phyloP scores from a whole-genome alignment of 371 early-diverging fungal genomes.

The Parasitella parasitica region DNA sequence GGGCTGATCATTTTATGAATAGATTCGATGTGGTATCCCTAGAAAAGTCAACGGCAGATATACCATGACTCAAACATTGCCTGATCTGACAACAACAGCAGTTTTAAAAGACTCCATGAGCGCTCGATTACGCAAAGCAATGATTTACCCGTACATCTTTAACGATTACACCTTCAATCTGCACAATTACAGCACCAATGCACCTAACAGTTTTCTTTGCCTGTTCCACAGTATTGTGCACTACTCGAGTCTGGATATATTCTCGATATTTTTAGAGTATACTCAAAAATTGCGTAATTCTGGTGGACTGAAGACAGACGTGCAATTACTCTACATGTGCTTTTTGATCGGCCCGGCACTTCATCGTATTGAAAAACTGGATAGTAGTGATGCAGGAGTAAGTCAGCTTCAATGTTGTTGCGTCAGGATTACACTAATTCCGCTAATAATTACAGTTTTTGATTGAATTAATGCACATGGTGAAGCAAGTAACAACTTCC shows the following conservation, averaged over 20 bases:
- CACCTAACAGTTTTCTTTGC: constrained; percentile 63
- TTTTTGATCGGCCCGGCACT: constrained; percentile 72
- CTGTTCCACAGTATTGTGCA: constrained; percentile 64
- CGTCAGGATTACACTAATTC: too few relatives aligned
- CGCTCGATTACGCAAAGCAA: constrained; percentile 45
- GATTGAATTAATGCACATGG: constrained; percentile 51
- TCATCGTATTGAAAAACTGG: constrained; percentile 67
- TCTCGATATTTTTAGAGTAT: constrained; percentile 43
- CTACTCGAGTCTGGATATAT: constrained; percentile 61
- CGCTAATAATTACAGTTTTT: constrained; percentile 27
- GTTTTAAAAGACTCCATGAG: constrained; percentile 39
- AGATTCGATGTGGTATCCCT: constrained; percentile 53
- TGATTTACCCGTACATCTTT: constrained; percentile 54
- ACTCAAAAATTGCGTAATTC: constrained; percentile 32
- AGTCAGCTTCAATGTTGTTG: neutral
- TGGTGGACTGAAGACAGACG: constrained; percentile 61
- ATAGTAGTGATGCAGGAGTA: constrained; percentile 50
- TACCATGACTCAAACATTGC: constrained; percentile 37
- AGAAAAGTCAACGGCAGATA: constrained; percentile 39
- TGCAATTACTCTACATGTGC: constrained; percentile 73
- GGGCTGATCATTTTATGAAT: too few relatives aligned
- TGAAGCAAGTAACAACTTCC: constrained; percentile 44
- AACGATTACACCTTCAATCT: constrained; percentile 63
- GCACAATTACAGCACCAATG: constrained; percentile 61
- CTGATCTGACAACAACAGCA: constrained; percentile 38